These are phyloP conservation scores for Phytophthora ramorum DNA, from an alignment of 352 stramenopile genomes.

Conservation along the genomic window DNA sequence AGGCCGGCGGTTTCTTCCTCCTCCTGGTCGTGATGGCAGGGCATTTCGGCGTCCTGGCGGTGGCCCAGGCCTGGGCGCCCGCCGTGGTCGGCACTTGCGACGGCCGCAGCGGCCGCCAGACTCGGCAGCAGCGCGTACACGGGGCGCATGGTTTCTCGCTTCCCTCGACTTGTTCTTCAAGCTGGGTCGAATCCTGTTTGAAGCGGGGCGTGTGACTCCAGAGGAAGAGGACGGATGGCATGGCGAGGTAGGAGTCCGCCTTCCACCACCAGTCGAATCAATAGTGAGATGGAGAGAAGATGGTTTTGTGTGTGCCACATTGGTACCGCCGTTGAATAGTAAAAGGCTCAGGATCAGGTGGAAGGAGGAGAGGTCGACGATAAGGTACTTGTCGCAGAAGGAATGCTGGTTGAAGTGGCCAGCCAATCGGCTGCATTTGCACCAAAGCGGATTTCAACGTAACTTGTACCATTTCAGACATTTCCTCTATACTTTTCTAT, in stretches of 20 bases:
- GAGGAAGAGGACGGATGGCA: slow-evolving; percentile 22
- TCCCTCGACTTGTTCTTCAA: slow-evolving; percentile 40
- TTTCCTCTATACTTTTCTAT: slow-evolving; percentile 12
- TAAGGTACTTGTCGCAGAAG: slow-evolving; percentile 9
- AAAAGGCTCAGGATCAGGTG: slow-evolving; percentile 2
- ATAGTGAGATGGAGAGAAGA: background rate
- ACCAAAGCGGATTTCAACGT: background rate
- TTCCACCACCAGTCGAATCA: background rate
- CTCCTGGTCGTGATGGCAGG: slow-evolving; percentile 15
- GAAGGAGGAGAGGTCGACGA: slow-evolving; percentile 8
- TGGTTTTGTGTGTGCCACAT: slow-evolving; percentile 2
- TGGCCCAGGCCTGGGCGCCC: slow-evolving; percentile 8
- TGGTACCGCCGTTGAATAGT: background rate
- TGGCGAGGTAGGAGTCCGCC: background rate
- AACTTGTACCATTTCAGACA: background rate
- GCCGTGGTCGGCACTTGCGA: slow-evolving; percentile 24
- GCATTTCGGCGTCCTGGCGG: slow-evolving; percentile 12
- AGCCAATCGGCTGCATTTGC: slow-evolving; percentile 9
- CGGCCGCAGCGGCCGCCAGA: slow-evolving; percentile 25
- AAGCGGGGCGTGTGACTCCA: slow-evolving; percentile 28
- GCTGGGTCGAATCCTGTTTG: slow-evolving; percentile 36
- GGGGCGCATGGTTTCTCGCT: slow-evolving; percentile 25
- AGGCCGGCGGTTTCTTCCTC: slow-evolving; percentile 26
- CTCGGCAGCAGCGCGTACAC: slow-evolving; percentile 32
- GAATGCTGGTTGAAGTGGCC: slow-evolving; percentile 29